Base-by-base conservation (phyloP, 2,329 filamentous ascomycete genomes). In the Beauveria rudraprayagi region DNA sequence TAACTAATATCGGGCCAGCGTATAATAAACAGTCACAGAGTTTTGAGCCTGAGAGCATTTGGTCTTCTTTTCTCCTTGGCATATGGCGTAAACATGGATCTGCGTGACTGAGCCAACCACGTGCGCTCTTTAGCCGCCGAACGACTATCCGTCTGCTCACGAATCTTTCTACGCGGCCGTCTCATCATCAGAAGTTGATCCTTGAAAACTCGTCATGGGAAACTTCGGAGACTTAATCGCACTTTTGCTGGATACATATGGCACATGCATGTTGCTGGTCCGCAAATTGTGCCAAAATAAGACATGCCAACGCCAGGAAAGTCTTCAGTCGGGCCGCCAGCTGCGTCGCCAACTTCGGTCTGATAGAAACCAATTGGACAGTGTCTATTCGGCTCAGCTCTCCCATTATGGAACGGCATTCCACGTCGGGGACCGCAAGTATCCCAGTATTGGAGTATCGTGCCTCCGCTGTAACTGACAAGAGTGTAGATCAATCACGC, bases 371-470 rank as follows among this genome's bases (percentile, higher is more conserved):
- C 69, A 75, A 63, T 72, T 83, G 10, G 71, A 73, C 51, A 69
- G 71, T 24, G 73, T 72, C 7, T 83, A 82, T 65, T 72, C 72
- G 2, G 71, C 72, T 9, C 72, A 73, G 14, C 65, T 80, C 4
- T 74, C 73, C 1, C 71, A 74, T 44, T 68, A 72, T 53, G 80
- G 80, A 9, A 69, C 68, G 43, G 70, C 69, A 1, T 74, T 83
- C 37, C 73, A 76, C 34, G 73, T 72, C 61, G 80, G 81, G 19
- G 81, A 83, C 67, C 73, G 80, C 81, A 68, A 72, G 77, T 52
- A 11, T 30, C 16, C 16, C 34, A 41, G 1, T n/a, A 41, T 22
- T 67, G 11, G 16, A 22, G 3, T 52, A 40, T 19, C 26, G 16
- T 26, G 41, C 56, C 26, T 41, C n/a, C 26, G 19, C 5, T 28